Percentiles rank a stretch among this genome's conserved stretches.
These are phyloP conservation scores for Metschnikowia cerradonensis DNA, from an alignment of 805 yeast species.

Conservation along the genomic window DNA sequence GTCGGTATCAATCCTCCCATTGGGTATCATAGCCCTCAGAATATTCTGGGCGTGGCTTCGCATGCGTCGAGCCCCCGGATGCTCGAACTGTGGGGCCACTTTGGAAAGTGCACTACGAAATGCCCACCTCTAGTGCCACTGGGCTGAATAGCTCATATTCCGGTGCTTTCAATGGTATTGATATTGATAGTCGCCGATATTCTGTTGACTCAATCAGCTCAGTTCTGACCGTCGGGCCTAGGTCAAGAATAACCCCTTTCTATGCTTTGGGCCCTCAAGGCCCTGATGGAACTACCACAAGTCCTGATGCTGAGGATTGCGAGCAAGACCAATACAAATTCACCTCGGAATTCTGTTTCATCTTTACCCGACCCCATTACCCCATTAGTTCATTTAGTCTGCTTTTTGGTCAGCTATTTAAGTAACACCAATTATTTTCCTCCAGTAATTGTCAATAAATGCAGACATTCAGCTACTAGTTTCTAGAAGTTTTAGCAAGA, in stretches of 20 bases:
- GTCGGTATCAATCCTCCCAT: background rate
- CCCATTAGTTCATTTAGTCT: no score
- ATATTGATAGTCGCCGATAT: constrained; percentile 31
- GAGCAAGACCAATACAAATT: constrained; percentile 4
- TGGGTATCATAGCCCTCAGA: background rate
- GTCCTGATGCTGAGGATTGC: constrained; percentile 20
- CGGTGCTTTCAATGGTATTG: constrained; percentile 8
- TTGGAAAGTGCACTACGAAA: constrained; percentile 62
- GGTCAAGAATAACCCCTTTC: constrained; percentile 27
- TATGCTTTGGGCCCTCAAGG: constrained; percentile 22
- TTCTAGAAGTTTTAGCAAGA: no score
- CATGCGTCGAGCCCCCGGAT: constrained; percentile 1
- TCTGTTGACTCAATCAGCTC: constrained; percentile 51
- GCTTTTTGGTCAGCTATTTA: no score
- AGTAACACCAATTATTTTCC: no score
- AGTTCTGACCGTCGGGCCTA: constrained; percentile 37
- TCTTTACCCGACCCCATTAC: constrained; percentile 2
- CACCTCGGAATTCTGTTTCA: constrained; percentile 17
- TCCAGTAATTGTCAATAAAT: no score
- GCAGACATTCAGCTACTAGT: no score
- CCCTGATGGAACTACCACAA: constrained; percentile 15
- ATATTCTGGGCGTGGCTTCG: background rate
- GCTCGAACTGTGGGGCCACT: constrained; percentile 43
- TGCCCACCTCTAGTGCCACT: constrained; percentile 33
- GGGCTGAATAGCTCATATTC: constrained; percentile 17